Evolutionary conservation across 2,329 filamentous ascomycete species (phyloP).

Genomic region (Colletotrichum karsti): DNA sequence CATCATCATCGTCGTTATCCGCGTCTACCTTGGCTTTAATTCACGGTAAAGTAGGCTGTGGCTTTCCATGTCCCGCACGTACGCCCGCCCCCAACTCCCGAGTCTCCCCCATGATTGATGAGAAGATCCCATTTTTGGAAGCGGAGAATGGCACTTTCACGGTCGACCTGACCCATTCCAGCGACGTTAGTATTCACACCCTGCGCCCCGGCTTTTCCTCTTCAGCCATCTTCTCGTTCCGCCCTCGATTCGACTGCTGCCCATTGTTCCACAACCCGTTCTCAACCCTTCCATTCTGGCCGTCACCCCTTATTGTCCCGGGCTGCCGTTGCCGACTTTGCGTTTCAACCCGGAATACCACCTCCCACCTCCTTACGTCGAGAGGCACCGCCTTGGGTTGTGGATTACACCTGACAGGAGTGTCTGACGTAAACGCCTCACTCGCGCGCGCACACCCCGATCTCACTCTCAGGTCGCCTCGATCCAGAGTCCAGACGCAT

Average conservation of each 20-base stretch:
- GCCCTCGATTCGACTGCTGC: background rate
- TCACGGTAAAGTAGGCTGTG: background rate
- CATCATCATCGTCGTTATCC: no score
- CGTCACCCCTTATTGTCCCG: background rate
- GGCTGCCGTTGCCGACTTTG: constrained; percentile 8
- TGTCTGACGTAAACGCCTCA: constrained; percentile 20
- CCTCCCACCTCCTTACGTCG: constrained; percentile 1
- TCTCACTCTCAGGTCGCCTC: constrained; percentile 4
- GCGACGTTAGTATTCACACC: constrained; percentile 5
- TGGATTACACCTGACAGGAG: constrained; percentile 11
- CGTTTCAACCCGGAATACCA: background rate
- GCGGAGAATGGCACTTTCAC: constrained; percentile 16
- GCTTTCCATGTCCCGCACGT: background rate
- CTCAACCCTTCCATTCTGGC: background rate
- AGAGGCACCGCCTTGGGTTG: background rate
- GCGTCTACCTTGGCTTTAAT: background rate
- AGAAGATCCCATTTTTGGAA: constrained; percentile 17
- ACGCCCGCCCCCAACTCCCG: background rate
- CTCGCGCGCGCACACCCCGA: constrained; percentile 1
- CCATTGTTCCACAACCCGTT: constrained; percentile 2
- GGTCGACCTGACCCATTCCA: constrained; percentile 18
- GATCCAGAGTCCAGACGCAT: constrained; percentile 1
- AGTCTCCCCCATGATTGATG: background rate
- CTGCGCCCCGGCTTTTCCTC: constrained; percentile 22
- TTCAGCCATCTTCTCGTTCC: constrained; percentile 11